Percentiles rank a stretch among this genome's conserved stretches.
phyloP scores from a whole-genome alignment of 805 yeast genomes.

The Deakozyma indianensis region DNA sequence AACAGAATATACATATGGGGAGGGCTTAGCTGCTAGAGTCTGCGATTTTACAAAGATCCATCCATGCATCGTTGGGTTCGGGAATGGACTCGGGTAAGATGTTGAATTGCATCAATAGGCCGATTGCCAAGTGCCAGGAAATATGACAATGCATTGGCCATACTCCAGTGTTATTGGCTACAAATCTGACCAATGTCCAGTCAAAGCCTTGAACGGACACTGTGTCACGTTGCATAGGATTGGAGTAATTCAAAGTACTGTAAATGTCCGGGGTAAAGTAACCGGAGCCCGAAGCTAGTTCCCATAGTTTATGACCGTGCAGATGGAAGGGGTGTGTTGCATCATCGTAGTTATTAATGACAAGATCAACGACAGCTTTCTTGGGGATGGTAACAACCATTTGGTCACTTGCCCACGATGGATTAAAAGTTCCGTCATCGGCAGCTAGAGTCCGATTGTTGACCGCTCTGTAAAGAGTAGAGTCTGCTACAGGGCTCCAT shows the following conservation, averaged over 20 bases:
- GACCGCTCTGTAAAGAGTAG: constrained; percentile 3
- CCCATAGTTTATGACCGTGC: constrained; percentile 81
- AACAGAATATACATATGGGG: no score
- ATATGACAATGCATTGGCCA: constrained; percentile 93
- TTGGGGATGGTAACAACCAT: constrained; percentile 39
- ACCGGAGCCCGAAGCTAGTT: constrained; percentile 45
- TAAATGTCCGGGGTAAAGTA: constrained; percentile 28
- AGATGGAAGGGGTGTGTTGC: constrained; percentile 92
- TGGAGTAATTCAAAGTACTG: constrained; percentile 26
- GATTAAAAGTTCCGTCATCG: constrained; percentile 24
- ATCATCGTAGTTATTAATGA: constrained; percentile 65
- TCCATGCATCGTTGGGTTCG: background rate
- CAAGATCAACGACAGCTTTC: constrained; percentile 57
- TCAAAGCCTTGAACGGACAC: constrained; percentile 55
- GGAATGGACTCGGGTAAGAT: background rate
- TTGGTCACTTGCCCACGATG: constrained; percentile 50
- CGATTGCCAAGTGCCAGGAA: constrained; percentile 77
- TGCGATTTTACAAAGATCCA: background rate
- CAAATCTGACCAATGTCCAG: constrained; percentile 50
- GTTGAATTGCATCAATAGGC: constrained; percentile 45
- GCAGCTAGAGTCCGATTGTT: background rate
- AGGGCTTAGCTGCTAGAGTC: no score
- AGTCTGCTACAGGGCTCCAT: background rate
- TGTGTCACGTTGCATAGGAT: constrained; percentile 58
- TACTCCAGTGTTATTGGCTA: constrained; percentile 80